These are phyloP conservation scores for Pleurotus sapidus DNA, from an alignment of 768 basidiomycete species.

Conservation along the genomic window DNA sequence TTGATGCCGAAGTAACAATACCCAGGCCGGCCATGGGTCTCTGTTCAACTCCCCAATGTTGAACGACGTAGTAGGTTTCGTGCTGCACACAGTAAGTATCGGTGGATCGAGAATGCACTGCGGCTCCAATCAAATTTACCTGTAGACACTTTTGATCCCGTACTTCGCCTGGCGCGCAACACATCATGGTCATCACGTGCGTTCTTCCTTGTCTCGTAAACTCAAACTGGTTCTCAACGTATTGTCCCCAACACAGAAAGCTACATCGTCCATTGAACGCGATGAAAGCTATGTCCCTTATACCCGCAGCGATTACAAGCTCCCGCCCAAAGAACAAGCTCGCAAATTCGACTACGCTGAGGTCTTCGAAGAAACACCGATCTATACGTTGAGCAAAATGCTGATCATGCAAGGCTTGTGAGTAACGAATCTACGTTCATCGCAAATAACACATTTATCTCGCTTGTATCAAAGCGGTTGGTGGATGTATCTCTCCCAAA, in stretches of 20 bases:
- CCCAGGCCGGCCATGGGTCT: constrained; percentile 40
- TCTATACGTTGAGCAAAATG: constrained; percentile 39
- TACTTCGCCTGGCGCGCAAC: constrained; percentile 70
- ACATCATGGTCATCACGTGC: constrained; percentile 66
- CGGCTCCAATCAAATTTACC: constrained; percentile 6
- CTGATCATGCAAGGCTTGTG: constrained; percentile 46
- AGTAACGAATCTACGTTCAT: constrained; percentile 9
- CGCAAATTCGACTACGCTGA: constrained; percentile 42
- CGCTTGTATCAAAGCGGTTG: constrained; percentile 23
- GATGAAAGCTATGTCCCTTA: constrained; percentile 76
- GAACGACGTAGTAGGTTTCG: constrained; percentile 45
- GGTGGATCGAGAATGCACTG: no score
- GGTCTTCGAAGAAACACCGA: constrained; percentile 50
- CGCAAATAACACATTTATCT: no score
- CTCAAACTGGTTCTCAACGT: neutral
- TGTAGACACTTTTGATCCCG: constrained; percentile 48
- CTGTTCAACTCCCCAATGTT: constrained; percentile 31
- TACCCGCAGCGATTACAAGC: constrained; percentile 33
- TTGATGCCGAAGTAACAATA: no score
- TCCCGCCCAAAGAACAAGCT: constrained; percentile 35
- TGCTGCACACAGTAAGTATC: constrained; percentile 36
- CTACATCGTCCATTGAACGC: constrained; percentile 70
- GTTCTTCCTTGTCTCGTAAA: constrained; percentile 1
- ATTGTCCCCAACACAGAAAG: constrained; percentile 31
- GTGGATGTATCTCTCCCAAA: constrained; percentile 35